Evolutionary conservation across 1,284 basidiomycete genomes (phyloP).

Genomic region (Boletus albobrunnescens): DNA sequence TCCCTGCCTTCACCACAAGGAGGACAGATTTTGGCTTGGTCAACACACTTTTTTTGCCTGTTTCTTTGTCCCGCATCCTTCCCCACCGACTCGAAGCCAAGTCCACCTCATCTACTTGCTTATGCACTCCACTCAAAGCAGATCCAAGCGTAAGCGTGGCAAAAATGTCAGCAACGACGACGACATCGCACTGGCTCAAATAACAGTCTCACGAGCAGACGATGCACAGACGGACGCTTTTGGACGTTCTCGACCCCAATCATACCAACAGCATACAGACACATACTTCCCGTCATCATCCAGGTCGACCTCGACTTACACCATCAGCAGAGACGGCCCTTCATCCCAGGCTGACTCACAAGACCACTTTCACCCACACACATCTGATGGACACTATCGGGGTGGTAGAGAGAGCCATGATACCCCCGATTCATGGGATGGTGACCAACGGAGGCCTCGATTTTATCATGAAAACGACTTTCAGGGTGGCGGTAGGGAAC

Average conservation of each 20-base stretch:
- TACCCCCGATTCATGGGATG: slow-evolving; percentile 39
- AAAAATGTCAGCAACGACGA: slow-evolving; percentile 51
- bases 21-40: slow-evolving; percentile 27
- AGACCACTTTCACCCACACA: slow-evolving; percentile 48
- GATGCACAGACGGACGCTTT: slow-evolving; percentile 44
- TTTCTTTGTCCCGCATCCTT: slow-evolving; percentile 22
- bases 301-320: slow-evolving; percentile 36
- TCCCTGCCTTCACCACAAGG: slow-evolving; percentile 23
- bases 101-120: slow-evolving; percentile 30
- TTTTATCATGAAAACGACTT: slow-evolving; percentile 37
- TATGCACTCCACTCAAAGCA: slow-evolving; percentile 51
- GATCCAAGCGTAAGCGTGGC: slow-evolving; percentile 46
- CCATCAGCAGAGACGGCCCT: slow-evolving; percentile 47
- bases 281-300: slow-evolving; percentile 46
- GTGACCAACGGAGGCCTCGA: slow-evolving; percentile 44
- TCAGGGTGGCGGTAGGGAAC: slow-evolving; percentile 40
- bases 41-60: slow-evolving; percentile 27
- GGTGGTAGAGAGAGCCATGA: slow-evolving; percentile 51
- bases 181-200: slow-evolving; percentile 36
- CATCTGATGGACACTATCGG: slow-evolving; percentile 47
- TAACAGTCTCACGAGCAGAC: slow-evolving; percentile 45
- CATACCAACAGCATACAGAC: slow-evolving; percentile 47
- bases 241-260: slow-evolving; percentile 35
- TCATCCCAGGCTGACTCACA: slow-evolving; percentile 49
- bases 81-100: slow-evolving; percentile 25